Conservation (phyloP, 192 early-diverging fungal species). For the Powellomyces hirtus region DNA sequence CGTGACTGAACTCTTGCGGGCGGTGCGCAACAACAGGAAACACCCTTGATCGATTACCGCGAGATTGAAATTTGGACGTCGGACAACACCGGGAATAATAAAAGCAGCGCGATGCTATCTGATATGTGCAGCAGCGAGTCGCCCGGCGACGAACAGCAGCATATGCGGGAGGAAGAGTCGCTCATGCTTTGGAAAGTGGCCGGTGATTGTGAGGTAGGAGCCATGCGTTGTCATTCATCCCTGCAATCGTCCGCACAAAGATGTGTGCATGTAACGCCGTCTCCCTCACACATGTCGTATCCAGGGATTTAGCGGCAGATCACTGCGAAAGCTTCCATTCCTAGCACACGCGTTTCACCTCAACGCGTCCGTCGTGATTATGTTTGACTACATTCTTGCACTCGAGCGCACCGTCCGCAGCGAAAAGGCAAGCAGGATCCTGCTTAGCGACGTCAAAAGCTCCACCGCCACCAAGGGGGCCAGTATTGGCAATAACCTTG, state of each 20-base stretch:
- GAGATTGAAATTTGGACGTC: constrained; percentile 33
- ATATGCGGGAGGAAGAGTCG: constrained; percentile 1
- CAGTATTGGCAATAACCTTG: too few relatives aligned
- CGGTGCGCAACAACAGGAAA: too few relatives aligned
- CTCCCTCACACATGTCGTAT: neutral
- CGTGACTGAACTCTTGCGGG: too few relatives aligned
- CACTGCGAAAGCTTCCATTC: constrained; percentile 56
- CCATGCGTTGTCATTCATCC: neutral
- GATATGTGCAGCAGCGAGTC: neutral
- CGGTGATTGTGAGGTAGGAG: constrained; percentile 32
- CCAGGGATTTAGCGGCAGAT: constrained; percentile 46
- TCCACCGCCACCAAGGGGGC: too few relatives aligned
- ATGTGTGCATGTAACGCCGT: neutral
- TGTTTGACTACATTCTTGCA: neutral
- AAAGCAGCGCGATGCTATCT: neutral
- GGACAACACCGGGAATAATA: neutral
- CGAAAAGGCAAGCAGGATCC: neutral
- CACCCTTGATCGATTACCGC: constrained; percentile 41
- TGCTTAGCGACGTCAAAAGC: too few relatives aligned
- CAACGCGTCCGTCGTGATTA: neutral
- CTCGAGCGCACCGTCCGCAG: neutral
- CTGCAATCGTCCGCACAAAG: neutral
- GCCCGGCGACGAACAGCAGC: neutral
- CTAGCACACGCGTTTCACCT: constrained; percentile 47
- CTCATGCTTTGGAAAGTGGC: constrained; percentile 35